phyloP scores from a whole-genome alignment of 2,329 filamentous ascomycete genomes.

The Onygenales sp. region DNA sequence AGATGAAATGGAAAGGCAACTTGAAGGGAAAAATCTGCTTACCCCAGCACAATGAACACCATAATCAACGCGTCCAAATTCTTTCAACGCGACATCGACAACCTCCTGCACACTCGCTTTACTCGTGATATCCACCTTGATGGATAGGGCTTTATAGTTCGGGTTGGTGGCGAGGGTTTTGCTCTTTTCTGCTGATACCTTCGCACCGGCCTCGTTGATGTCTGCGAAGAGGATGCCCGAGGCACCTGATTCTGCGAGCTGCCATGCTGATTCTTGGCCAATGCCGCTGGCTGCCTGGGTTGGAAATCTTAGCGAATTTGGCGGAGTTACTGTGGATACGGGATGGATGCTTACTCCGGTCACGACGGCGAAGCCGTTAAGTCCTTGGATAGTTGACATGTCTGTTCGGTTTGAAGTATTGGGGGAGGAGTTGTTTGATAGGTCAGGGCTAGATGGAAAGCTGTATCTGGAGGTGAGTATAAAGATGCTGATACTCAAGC shows the following conservation, averaged over 20 bases:
- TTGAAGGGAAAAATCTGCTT: background rate
- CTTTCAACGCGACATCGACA: slow-evolving; percentile 11
- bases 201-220: slow-evolving; percentile 10
- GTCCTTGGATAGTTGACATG: background rate
- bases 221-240: slow-evolving; percentile 18
- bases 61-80: slow-evolving; percentile 20
- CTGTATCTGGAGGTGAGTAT: no score
- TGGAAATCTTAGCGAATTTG: background rate
- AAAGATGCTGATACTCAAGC: no score
- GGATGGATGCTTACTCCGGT: background rate
- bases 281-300: slow-evolving; percentile 16
- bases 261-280: background rate
- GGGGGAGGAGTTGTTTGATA: no score
- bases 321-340: background rate
- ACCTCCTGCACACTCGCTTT: slow-evolving; percentile 15
- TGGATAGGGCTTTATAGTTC: slow-evolving; percentile 13
- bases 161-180: slow-evolving; percentile 17
- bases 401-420: background rate
- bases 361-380: background rate
- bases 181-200: slow-evolving; percentile 16
- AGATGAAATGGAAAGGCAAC: background rate
- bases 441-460: no score
- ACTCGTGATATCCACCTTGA: slow-evolving; percentile 19
- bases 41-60: slow-evolving; percentile 16
- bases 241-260: slow-evolving; percentile 14